Evolutionary conservation across 2,329 filamentous ascomycete species (phyloP).

Genomic region (Neobulgaria alba): DNA sequence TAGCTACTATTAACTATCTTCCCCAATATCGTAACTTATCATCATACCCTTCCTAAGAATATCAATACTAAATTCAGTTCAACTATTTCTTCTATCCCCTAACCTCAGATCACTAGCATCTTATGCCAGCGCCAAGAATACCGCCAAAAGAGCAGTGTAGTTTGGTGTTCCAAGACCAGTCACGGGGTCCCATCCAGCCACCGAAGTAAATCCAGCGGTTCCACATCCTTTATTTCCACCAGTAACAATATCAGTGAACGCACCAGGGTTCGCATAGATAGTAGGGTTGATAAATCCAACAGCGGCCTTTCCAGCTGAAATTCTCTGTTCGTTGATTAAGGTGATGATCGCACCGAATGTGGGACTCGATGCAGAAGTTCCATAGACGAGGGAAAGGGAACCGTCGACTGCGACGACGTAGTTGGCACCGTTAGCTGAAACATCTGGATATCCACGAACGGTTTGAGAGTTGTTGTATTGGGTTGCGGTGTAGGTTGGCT

Average conservation of each 20-base stretch:
- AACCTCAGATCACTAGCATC: no score
- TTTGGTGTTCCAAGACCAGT: conserved; percentile 41
- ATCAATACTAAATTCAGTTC: no score
- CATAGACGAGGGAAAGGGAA: conserved; percentile 35
- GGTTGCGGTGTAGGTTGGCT: conserved; percentile 1
- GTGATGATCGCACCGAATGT: conserved; percentile 46
- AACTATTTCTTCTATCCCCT: no score
- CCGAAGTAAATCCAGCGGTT: conserved; percentile 29
- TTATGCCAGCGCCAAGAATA: conserved; percentile 12
- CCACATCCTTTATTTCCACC: conserved; percentile 20
- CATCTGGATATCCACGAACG: conserved; percentile 34
- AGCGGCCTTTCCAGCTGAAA: conserved; percentile 26
- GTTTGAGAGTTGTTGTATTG: conserved; percentile 2
- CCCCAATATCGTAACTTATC: no score
- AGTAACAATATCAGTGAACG: conserved; percentile 25
- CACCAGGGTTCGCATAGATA: conserved; percentile 15
- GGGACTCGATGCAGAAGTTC: conserved; percentile 43
- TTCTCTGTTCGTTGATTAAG: conserved; percentile 30
- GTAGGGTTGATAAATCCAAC: conserved; percentile 32
- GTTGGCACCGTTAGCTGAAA: conserved; percentile 33
- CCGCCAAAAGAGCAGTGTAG: conserved; percentile 33
- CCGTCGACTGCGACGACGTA: conserved; percentile 37
- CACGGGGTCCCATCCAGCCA: conserved; percentile 28
- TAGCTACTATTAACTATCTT: no score
- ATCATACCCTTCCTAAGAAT: no score